Base-by-base conservation (phyloP, 495 filamentous ascomycete species). In the Pseudevernia furfuracea region DNA sequence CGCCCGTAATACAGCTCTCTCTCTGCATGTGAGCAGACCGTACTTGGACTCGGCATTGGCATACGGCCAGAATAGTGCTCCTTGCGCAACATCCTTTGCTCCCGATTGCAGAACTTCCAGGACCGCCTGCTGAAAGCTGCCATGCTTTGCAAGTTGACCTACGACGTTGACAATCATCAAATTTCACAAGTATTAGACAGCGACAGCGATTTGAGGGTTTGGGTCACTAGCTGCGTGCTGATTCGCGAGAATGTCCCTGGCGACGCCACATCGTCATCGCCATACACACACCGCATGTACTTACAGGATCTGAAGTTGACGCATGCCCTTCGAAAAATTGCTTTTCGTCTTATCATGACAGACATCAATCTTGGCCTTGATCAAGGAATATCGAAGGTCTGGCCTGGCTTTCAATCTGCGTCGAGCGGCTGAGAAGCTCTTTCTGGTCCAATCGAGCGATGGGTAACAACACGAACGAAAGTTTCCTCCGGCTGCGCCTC, bases 141-240 rank as follows among this genome's bases (percentile, higher is more conserved):
- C 19, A 23, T 64, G 2, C 53, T 64, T 15, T 67, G 65, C 44
- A 63, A 60, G 32, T 39, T 60, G 56, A 64, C 65, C 4, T 64
- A 46, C 44, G 60, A 60, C 19, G 61, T 67, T 12, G 61, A 64
- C 46, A 49, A 10, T 28, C n/a, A 15, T 28, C 10, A 49, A 23
- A 4, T 49, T 14, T 12, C 8, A 15, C n/a, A 28, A 49, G 46
- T 49, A 10, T 28, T 49, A 15, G 46, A 28, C 12, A 28, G 23
- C 23, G 46, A 25, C 2, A 28, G 23, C 12, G 46, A 49, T 49
- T 28, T 49, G 25, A 25, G 10, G 11, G 28, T 11, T 1, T 49
- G 46, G 46, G 46, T 28, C 4, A 49, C 14, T 4, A 14, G 23
- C 23, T 49, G 23, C 46, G n/a, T 49, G n/a, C 10, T 28, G 10